A percentile compares a stretch with the other conserved stretches of the same genome.
Conservation (phyloP, 352 stramenopile genomes). For the Globisporangium orthogonon region DNA sequence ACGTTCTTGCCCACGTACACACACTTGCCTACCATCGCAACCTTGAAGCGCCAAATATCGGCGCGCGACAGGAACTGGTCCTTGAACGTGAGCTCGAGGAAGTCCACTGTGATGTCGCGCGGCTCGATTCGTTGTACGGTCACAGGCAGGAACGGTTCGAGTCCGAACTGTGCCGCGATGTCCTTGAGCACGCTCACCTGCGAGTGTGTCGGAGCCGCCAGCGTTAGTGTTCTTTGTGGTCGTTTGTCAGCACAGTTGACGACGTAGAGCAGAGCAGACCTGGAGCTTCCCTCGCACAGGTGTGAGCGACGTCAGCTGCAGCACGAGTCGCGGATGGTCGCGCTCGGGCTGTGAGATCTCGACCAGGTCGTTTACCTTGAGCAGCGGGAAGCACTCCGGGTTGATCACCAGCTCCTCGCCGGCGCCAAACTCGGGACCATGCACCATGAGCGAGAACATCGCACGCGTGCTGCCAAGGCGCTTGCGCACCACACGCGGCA, state of each 20-base stretch:
- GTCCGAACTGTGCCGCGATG: conserved; percentile 60
- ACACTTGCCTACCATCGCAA: conserved; percentile 66
- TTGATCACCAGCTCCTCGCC: no score
- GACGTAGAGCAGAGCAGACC: conserved; percentile 10
- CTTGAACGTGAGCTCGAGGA: conserved; percentile 87
- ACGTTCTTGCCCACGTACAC: conserved; percentile 75
- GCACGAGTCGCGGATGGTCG: conserved; percentile 49
- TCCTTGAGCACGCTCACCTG: conserved; percentile 75
- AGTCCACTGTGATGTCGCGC: conserved; percentile 61
- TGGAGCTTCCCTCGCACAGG: conserved; percentile 67
- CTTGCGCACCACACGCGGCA: background rate
- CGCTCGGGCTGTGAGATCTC: conserved; percentile 57
- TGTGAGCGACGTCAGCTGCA: conserved; percentile 55
- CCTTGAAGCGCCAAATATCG: conserved; percentile 88
- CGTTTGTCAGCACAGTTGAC: no score
- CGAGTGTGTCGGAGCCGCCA: no score
- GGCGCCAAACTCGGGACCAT: no score
- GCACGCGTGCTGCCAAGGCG: no score
- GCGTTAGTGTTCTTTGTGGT: no score
- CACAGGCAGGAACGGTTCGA: conserved; percentile 58
- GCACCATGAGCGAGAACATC: no score
- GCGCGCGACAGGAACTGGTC: conserved; percentile 89
- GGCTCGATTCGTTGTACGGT: conserved; percentile 50
- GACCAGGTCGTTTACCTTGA: conserved; percentile 41
- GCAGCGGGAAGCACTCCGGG: no score